A percentile compares a stretch with the other conserved stretches of the same genome.
Conservation (phyloP, 306 rosid species). For the Biancaea sappan region DNA sequence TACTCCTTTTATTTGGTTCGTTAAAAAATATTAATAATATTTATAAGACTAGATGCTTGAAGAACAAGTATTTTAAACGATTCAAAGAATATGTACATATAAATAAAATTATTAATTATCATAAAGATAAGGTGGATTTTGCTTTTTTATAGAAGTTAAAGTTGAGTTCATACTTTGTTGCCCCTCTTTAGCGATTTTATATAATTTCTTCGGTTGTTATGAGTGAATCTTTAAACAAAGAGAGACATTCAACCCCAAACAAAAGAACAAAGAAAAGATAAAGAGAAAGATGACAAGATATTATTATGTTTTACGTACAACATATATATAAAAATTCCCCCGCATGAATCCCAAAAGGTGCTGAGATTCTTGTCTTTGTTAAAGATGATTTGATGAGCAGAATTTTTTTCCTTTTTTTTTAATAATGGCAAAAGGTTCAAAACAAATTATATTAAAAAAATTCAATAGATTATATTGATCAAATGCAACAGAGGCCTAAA, state of each 20-base stretch:
- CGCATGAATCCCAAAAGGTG: neutral
- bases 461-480: no score
- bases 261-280: no score
- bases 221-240: neutral
- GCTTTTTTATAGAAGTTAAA: neutral
- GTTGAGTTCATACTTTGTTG: neutral
- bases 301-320: neutral
- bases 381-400: neutral
- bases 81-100: neutral
- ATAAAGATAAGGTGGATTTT: conserved; percentile 4
- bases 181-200: neutral
- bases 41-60: neutral
- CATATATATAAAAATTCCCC: neutral
- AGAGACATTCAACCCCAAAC: no score
- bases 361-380: neutral
- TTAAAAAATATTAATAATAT: no score
- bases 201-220: neutral
- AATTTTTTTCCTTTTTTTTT: no score
- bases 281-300: neutral
- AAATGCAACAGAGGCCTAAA: no score
- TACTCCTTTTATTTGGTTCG: no score
- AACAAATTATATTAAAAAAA: no score
- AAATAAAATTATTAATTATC: neutral
- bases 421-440: no score
- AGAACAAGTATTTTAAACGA: neutral